Conservation (phyloP, 768 basidiomycete genomes). For the Sarcomyxa edulis region DNA sequence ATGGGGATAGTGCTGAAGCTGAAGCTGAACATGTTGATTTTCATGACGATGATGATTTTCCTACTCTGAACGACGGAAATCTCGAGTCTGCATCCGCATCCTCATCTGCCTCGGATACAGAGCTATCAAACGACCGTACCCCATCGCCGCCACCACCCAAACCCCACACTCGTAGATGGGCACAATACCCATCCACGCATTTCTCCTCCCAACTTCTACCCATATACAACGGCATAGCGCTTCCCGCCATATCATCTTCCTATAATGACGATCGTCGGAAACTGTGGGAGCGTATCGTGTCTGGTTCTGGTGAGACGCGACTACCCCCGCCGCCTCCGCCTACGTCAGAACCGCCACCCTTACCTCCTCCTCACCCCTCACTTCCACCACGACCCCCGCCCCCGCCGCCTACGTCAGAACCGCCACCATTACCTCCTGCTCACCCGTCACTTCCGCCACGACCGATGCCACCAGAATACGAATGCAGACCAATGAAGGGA, state of each 20-base stretch:
- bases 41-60: neutral
- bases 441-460: conserved; percentile 8
- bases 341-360: conserved; percentile 11
- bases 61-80: neutral
- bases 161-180: conserved; percentile 42
- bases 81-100: conserved; percentile 1
- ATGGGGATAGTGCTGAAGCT: conserved; percentile 10
- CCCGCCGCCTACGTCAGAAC: conserved; percentile 4
- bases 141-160: conserved; percentile 3
- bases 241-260: conserved; percentile 11
- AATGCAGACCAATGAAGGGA: too few relatives aligned
- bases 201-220: conserved; percentile 57
- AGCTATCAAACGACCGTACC: neutral
- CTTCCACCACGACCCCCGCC: conserved; percentile 13
- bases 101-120: neutral
- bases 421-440: conserved; percentile 12
- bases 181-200: conserved; percentile 50
- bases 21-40: conserved; percentile 5
- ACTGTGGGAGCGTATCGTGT: conserved; percentile 35
- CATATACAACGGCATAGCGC: conserved; percentile 35
- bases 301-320: too few relatives aligned
- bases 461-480: neutral
- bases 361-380: conserved; percentile 8
- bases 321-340: conserved; percentile 11
- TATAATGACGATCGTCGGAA: conserved; percentile 26